Conservation (phyloP, 805 yeast genomes). For the Grigorovia humatica region DNA sequence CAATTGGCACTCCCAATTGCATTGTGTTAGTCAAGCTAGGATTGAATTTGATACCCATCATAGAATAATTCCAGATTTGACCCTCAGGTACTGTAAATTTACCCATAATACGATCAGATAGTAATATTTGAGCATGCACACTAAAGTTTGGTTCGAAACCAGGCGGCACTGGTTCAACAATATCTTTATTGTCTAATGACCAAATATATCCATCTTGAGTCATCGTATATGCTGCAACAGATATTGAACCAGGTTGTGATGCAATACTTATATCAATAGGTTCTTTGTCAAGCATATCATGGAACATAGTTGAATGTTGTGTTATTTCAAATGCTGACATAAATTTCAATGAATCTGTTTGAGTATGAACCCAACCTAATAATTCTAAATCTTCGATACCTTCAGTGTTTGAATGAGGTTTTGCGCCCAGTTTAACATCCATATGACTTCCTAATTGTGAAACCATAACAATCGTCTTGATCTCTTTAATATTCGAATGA, state of each 20-base stretch:
- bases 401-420: constrained; percentile 21
- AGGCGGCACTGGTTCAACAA: constrained; percentile 44
- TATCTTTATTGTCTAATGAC: constrained; percentile 59
- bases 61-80: constrained; percentile 83
- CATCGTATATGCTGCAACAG: constrained; percentile 56
- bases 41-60: constrained; percentile 78
- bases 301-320: constrained; percentile 37
- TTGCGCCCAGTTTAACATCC: constrained; percentile 48
- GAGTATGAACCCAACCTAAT: constrained; percentile 93
- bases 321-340: constrained; percentile 66
- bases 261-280: constrained; percentile 54
- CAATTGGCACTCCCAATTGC: constrained; percentile 68
- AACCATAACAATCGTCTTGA: constrained; percentile 60
- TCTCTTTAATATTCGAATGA: constrained; percentile 64
- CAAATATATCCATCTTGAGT: constrained; percentile 61
- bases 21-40: constrained; percentile 47
- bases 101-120: constrained; percentile 71
- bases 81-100: constrained; percentile 78
- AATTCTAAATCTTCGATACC: constrained; percentile 54
- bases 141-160: constrained; percentile 60
- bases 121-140: constrained; percentile 51
- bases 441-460: constrained; percentile 79
- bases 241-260: constrained; percentile 75
- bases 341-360: constrained; percentile 49
- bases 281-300: constrained; percentile 28